Evolutionary conservation across 2,329 filamentous ascomycete species (phyloP).

Genomic region (Sphaceloma murrayae): DNA sequence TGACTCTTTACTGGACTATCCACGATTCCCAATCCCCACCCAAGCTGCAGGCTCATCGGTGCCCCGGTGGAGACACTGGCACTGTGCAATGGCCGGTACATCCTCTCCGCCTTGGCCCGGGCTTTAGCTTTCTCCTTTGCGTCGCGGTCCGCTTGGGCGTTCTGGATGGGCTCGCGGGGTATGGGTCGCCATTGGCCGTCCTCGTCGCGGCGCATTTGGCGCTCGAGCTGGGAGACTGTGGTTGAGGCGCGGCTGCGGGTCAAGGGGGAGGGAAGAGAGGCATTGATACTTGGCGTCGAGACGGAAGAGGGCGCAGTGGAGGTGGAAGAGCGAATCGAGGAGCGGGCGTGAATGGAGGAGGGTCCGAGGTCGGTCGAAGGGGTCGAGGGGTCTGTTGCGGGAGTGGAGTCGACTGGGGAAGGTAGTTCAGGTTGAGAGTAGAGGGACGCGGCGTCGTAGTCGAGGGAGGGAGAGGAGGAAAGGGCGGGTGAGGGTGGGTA

Average conservation of each 20-base stretch:
- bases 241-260: neutral
- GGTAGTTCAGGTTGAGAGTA: slow-evolving; percentile 12
- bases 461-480: slow-evolving; percentile 1
- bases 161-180: neutral
- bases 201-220: slow-evolving; percentile 3
- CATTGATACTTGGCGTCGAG: too few species aligned
- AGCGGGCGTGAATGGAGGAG: neutral
- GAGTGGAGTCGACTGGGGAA: neutral
- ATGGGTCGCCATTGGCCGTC: slow-evolving; percentile 6
- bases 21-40: neutral
- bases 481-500: neutral
- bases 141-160: neutral
- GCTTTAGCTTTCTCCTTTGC: neutral
- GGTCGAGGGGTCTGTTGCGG: slow-evolving; percentile 1
- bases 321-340: neutral
- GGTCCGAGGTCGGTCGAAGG: neutral
- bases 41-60: slow-evolving; percentile 5
- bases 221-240: slow-evolving; percentile 4
- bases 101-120: slow-evolving; percentile 1
- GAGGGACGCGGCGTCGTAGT: slow-evolving; percentile 13
- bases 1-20: neutral
- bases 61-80: neutral
- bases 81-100: slow-evolving; percentile 3
- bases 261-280: too few species aligned
- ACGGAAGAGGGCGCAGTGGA: neutral